Percentiles rank a stretch among this genome's conserved stretches.
Conservation (phyloP, 163 green algal genomes). For the Trebouxiophyceae sp. region DNA sequence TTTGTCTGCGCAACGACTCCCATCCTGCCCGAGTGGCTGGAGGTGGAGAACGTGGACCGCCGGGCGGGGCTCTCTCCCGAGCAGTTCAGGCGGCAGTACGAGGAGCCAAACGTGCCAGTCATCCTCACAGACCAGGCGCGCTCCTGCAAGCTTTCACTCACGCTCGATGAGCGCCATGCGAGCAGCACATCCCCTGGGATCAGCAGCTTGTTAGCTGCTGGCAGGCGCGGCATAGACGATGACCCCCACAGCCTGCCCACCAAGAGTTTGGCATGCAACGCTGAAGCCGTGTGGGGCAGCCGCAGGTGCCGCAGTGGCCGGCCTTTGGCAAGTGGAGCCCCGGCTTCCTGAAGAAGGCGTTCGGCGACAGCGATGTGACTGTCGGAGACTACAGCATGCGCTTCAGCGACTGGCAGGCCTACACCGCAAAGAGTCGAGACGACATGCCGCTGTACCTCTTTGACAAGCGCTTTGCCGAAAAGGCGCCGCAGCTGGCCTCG, state of each 20-base stretch:
- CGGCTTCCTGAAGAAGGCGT: constrained; percentile 51
- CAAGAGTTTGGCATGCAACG: not conserved
- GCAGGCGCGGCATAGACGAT: too few species aligned
- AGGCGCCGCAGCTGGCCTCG: constrained; percentile 39
- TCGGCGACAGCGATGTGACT: constrained; percentile 33
- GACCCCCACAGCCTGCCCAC: too few species aligned
- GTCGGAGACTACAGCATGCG: constrained; percentile 70
- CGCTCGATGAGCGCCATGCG: not conserved
- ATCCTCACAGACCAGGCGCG: constrained; percentile 58
- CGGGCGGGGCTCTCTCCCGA: constrained; percentile 39
- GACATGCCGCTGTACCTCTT: constrained; percentile 96
- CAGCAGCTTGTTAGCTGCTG: not conserved
- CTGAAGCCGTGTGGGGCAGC: not conserved
- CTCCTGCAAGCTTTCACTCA: not conserved
- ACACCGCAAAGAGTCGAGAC: constrained; percentile 56
- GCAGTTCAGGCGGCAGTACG: constrained; percentile 73
- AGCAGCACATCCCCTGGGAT: not conserved
- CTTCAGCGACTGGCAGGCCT: constrained; percentile 73
- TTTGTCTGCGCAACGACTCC: constrained; percentile 75
- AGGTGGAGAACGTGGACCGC: constrained; percentile 74
- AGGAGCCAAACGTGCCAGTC: constrained; percentile 78
- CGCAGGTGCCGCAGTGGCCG: constrained; percentile 45
- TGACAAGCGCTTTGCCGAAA: constrained; percentile 67
- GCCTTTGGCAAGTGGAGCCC: constrained; percentile 60
- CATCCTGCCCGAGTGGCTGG: constrained; percentile 66